Conservation (phyloP, 139 green algal genomes). For the Volvox africanus region DNA sequence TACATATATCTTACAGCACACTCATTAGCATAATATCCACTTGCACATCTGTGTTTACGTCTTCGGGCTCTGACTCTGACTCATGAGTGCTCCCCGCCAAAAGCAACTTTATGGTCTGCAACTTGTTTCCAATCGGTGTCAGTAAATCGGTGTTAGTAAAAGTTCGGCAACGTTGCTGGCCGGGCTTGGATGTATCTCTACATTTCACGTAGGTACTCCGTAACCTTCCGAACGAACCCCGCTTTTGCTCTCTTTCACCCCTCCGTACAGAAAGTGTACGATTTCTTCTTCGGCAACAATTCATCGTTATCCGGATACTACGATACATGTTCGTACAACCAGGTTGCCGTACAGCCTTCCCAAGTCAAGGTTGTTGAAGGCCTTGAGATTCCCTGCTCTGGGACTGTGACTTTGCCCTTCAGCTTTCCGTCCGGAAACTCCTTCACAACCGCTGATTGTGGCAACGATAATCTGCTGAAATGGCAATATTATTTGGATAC, state of each 20-base stretch:
- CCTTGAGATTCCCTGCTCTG: neutral
- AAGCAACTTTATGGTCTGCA: too few species aligned
- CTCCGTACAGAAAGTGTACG: neutral
- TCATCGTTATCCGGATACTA: neutral
- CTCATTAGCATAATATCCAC: too few species aligned
- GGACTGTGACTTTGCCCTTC: neutral
- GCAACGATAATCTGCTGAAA: constrained; percentile 4
- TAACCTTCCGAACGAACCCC: neutral
- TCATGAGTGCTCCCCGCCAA: too few species aligned
- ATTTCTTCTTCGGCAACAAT: neutral
- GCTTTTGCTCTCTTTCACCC: neutral
- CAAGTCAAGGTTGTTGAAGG: neutral
- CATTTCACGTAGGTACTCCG: neutral
- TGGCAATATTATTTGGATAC: constrained; percentile 2
- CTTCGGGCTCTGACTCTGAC: too few species aligned
- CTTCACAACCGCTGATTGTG: neutral
- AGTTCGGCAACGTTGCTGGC: too few species aligned
- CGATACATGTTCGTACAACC: neutral
- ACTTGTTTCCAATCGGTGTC: too few species aligned
- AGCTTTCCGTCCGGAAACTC: neutral
- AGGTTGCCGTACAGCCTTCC: neutral
- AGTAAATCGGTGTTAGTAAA: too few species aligned
- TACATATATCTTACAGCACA: too few species aligned
- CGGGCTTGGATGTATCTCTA: neutral
- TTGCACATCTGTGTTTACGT: too few species aligned